Evolutionary conservation across 106 monocot genomes (phyloP).

Genomic region (Acorus gramineus): DNA sequence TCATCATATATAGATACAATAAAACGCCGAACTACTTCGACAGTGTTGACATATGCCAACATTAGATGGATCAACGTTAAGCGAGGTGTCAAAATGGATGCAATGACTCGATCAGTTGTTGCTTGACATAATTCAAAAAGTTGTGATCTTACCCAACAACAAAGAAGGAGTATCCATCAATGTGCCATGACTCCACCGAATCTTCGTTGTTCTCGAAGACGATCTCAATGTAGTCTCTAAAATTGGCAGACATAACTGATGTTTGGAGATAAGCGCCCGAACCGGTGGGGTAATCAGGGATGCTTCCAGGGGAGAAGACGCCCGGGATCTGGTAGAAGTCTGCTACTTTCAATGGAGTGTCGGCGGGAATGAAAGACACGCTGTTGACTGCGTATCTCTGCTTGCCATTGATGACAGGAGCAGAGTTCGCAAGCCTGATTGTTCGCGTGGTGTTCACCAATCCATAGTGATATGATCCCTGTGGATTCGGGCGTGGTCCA

Average conservation of each 20-base stretch:
- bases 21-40: no score
- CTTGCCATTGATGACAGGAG: slow-evolving; percentile 17
- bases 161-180: slow-evolving; percentile 28
- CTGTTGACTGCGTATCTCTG: slow-evolving; percentile 26
- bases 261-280: slow-evolving; percentile 21
- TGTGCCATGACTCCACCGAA: slow-evolving; percentile 25
- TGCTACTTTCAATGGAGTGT: slow-evolving; percentile 24
- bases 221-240: slow-evolving; percentile 25
- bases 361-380: slow-evolving; percentile 20
- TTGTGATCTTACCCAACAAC: slow-evolving; percentile 21
- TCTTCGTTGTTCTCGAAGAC: slow-evolving; percentile 23
- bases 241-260: slow-evolving; percentile 27
- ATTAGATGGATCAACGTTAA: no score
- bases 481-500: slow-evolving; percentile 31
- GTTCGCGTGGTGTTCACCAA: slow-evolving; percentile 27
- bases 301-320: slow-evolving; percentile 22
- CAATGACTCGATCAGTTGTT: no score
- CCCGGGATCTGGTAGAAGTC: slow-evolving; percentile 30
- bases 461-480: slow-evolving; percentile 30
- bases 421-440: slow-evolving; percentile 25
- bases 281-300: slow-evolving; percentile 23
- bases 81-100: no score
- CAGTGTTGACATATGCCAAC: no score
- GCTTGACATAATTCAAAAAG: background rate
- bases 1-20: no score